Evolutionary conservation across 2,329 filamentous ascomycete species (phyloP).

Genomic region (Trichoderma sp.): DNA sequence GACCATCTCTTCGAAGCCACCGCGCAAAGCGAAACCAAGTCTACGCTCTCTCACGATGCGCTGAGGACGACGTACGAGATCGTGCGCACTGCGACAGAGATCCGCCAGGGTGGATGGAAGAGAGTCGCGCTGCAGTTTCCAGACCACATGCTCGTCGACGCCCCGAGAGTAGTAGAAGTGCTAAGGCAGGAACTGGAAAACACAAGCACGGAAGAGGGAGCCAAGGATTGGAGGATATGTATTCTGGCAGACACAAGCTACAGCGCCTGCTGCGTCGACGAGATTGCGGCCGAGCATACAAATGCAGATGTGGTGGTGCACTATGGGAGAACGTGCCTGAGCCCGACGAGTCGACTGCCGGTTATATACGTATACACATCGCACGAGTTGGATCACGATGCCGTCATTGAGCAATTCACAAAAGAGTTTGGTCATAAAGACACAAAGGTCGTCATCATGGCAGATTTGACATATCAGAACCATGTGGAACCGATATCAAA

Average conservation of each 20-base stretch:
- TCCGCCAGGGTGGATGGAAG: conserved; percentile 66
- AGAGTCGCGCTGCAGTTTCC: conserved; percentile 93
- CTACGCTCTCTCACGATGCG: conserved; percentile 58
- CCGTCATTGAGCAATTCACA: conserved; percentile 58
- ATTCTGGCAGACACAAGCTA: conserved; percentile 96
- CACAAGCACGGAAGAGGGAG: conserved; percentile 13
- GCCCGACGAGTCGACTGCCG: conserved; percentile 79
- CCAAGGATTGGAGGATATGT: conserved; percentile 54
- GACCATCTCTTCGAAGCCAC: conserved; percentile 56
- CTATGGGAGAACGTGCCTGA: conserved; percentile 89
- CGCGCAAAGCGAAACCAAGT: conserved; percentile 33
- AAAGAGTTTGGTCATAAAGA: conserved; percentile 63
- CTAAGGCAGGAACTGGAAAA: conserved; percentile 31
- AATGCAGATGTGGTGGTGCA: conserved; percentile 89
- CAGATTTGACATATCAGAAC: conserved; percentile 81
- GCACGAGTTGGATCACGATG: conserved; percentile 61
- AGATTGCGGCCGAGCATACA: conserved; percentile 92
- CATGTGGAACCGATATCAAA: conserved; percentile 62
- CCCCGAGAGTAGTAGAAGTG: conserved; percentile 70
- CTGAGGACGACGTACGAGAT: conserved; percentile 81
- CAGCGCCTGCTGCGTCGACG: conserved; percentile 94
- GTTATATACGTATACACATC: conserved; percentile 89
- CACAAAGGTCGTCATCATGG: conserved; percentile 73
- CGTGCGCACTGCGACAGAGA: conserved; percentile 70
- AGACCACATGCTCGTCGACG: conserved; percentile 86